Evolutionary conservation across 1,284 basidiomycete genomes (phyloP).

Genomic region (Somion occarium): DNA sequence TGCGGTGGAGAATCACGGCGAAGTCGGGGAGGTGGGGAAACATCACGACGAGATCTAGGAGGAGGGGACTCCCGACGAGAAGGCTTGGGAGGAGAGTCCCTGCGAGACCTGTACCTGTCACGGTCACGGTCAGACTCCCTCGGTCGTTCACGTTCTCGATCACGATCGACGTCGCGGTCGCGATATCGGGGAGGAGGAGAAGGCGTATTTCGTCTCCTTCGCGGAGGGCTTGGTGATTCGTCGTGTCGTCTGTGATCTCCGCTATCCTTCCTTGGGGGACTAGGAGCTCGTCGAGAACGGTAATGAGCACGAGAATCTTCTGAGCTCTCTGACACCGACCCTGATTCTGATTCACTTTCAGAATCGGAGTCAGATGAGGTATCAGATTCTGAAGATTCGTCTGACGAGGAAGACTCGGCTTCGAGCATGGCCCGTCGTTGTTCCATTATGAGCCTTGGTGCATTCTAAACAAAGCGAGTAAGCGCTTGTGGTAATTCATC

Average conservation of each 20-base stretch:
- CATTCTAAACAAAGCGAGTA: constrained; percentile 54
- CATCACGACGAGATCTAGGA: constrained; percentile 10
- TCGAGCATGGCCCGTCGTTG: constrained; percentile 79
- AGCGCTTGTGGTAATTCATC: constrained; percentile 1
- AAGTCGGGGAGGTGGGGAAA: constrained; percentile 18
- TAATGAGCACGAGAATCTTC: constrained; percentile 29
- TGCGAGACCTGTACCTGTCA: neutral
- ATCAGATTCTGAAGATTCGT: constrained; percentile 35
- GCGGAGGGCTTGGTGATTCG: neutral
- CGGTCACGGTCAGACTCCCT: neutral
- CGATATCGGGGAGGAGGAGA: constrained; percentile 25
- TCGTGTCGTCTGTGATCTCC: neutral
- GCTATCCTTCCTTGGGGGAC: neutral
- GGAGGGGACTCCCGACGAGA: constrained; percentile 19
- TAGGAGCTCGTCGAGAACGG: constrained; percentile 20
- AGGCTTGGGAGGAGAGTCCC: constrained; percentile 9
- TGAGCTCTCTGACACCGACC: constrained; percentile 17
- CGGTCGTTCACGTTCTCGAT: neutral
- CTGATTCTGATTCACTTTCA: constrained; percentile 18
- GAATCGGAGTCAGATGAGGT: constrained; percentile 22
- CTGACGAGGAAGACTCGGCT: constrained; percentile 33
- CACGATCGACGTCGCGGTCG: constrained; percentile 14
- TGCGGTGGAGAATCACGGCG: constrained; percentile 19
- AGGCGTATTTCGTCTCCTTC: neutral
- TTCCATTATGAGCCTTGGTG: constrained; percentile 87